Conservation (phyloP, 768 basidiomycete genomes). For the Russula earlei region DNA sequence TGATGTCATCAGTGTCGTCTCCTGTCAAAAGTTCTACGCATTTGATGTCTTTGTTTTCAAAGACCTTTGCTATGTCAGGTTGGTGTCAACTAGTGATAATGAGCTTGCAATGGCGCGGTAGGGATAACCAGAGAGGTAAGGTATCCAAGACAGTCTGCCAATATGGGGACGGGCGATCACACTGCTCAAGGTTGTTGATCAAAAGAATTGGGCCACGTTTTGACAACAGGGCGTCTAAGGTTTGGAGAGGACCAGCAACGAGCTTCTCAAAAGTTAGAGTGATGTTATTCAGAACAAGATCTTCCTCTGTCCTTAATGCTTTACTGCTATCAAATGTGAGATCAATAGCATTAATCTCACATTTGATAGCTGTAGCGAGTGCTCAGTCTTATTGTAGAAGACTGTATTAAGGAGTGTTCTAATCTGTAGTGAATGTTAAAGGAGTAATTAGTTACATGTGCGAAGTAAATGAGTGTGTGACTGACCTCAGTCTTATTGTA, state of each 20-base stretch:
- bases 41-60: background rate
- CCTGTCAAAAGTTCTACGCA: slow-evolving; percentile 7
- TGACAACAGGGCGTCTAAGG: background rate
- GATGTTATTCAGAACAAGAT: background rate
- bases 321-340: background rate
- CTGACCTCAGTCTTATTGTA: no score
- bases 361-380: no score
- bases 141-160: slow-evolving; percentile 1
- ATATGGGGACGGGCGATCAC: background rate
- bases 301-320: background rate
- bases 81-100: slow-evolving; percentile 8
- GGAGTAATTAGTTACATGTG: no score
- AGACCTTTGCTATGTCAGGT: slow-evolving; percentile 4
- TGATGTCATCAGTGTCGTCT: background rate
- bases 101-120: slow-evolving; percentile 14
- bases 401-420: no score
- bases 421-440: no score
- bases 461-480: no score
- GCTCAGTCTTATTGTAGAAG: no score
- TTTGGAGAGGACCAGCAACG: slow-evolving; percentile 1
- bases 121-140: background rate
- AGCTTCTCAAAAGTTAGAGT: background rate
- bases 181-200: slow-evolving; percentile 11
- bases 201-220: slow-evolving; percentile 1
- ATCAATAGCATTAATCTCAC: no score